These are phyloP conservation scores for Terana coerulea DNA, from an alignment of 768 basidiomycete species.

Conservation along the genomic window DNA sequence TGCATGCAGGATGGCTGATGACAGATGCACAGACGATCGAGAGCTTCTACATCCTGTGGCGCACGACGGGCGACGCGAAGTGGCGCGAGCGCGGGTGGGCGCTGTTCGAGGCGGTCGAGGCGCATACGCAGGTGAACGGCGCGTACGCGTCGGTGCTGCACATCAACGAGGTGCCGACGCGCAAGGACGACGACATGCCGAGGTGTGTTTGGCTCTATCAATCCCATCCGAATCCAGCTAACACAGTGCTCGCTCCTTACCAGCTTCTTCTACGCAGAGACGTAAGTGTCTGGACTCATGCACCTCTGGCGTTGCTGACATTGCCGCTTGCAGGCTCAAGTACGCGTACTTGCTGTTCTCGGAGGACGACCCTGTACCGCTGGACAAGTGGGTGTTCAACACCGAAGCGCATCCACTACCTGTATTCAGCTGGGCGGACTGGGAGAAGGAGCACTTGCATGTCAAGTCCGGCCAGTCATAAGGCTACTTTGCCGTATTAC, in stretches of 20 bases:
- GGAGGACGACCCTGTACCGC: constrained; percentile 51
- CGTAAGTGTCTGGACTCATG: constrained; percentile 26
- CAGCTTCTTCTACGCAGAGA: constrained; percentile 51
- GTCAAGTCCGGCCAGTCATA: too few relatives aligned
- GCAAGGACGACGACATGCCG: constrained; percentile 57
- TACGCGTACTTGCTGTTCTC: constrained; percentile 67
- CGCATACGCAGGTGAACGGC: constrained; percentile 47
- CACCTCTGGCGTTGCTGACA: background rate
- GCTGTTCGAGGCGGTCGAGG: constrained; percentile 66
- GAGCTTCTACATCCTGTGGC: constrained; percentile 69
- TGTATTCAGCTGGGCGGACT: constrained; percentile 55
- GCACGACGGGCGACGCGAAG: constrained; percentile 57
- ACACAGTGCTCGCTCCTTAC: too few relatives aligned
- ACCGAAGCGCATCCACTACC: constrained; percentile 71
- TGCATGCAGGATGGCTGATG: background rate
- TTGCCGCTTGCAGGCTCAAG: constrained; percentile 45
- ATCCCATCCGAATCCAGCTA: too few relatives aligned
- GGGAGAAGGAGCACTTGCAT: constrained; percentile 37
- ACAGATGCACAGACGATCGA: constrained; percentile 56
- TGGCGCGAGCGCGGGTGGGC: constrained; percentile 74
- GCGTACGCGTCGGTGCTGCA: constrained; percentile 58
- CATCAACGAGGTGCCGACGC: constrained; percentile 43
- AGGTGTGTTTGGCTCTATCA: too few relatives aligned
- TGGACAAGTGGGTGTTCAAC: constrained; percentile 42
- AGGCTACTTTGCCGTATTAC: too few relatives aligned